Conservation (phyloP, 2,329 filamentous ascomycete species). For the Knufia petricola region DNA sequence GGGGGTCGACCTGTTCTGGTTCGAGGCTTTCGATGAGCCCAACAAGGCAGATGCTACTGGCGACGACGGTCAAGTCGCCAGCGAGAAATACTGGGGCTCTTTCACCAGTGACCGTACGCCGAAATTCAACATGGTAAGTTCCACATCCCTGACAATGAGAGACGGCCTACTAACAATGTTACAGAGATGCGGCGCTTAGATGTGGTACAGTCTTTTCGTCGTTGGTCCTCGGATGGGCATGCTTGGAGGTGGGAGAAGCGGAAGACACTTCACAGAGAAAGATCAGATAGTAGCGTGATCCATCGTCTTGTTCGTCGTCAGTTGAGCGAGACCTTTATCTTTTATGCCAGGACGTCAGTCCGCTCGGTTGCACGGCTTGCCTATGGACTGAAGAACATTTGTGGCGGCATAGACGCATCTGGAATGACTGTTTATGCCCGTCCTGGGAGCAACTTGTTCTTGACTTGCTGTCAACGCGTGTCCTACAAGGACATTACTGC, state of each 20-base stretch:
- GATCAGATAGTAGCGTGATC: no score
- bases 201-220: background rate
- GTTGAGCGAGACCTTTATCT: no score
- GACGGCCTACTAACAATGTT: no score
- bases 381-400: no score
- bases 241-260: background rate
- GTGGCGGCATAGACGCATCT: no score
- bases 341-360: no score
- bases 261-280: background rate
- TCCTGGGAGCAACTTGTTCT: no score
- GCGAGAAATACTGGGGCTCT: constrained; percentile 62
- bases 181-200: background rate
- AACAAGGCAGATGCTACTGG: constrained; percentile 59
- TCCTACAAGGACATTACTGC: no score
- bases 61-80: constrained; percentile 50
- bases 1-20: constrained; percentile 62
- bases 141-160: background rate
- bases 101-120: constrained; percentile 50
- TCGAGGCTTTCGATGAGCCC: constrained; percentile 63
- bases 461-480: no score
- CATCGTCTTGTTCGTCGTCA: no score
- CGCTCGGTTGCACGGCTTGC: no score
- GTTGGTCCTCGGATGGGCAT: background rate
- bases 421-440: no score
- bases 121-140: constrained; percentile 22